phyloP scores from a whole-genome alignment of 805 yeast genomes.

The Candida sonorensis region DNA sequence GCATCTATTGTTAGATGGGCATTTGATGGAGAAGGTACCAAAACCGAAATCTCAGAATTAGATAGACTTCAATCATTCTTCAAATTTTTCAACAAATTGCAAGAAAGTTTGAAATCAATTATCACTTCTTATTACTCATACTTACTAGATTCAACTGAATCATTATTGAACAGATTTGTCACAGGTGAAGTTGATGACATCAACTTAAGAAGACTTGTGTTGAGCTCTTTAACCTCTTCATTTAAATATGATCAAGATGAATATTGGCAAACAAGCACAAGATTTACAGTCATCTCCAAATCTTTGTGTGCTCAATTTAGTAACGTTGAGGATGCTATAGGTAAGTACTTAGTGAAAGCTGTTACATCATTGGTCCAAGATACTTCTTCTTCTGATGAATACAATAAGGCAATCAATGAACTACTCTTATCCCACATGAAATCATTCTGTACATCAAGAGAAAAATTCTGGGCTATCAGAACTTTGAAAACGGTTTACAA shows the following conservation, averaged over 20 bases:
- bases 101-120: slow-evolving; percentile 78
- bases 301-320: slow-evolving; percentile 61
- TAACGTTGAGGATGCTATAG: slow-evolving; percentile 65
- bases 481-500: slow-evolving; percentile 76
- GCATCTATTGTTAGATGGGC: slow-evolving; percentile 89
- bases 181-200: slow-evolving; percentile 35
- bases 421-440: slow-evolving; percentile 60
- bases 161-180: slow-evolving; percentile 45
- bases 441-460: slow-evolving; percentile 47
- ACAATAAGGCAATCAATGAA: slow-evolving; percentile 66
- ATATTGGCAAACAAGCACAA: slow-evolving; percentile 84
- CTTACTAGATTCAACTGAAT: slow-evolving; percentile 64
- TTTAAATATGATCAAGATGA: slow-evolving; percentile 90
- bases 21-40: slow-evolving; percentile 70
- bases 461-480: slow-evolving; percentile 75
- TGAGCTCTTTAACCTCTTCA: slow-evolving; percentile 69
- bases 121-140: slow-evolving; percentile 86
- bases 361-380: slow-evolving; percentile 67
- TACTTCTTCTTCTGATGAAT: slow-evolving; percentile 58
- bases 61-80: slow-evolving; percentile 69
- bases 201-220: slow-evolving; percentile 63
- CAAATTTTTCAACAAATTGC: slow-evolving; percentile 78
- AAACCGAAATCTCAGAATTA: slow-evolving; percentile 37
- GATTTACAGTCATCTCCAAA: slow-evolving; percentile 67
- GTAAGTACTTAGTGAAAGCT: slow-evolving; percentile 75